Percentiles rank a stretch among this genome's conserved stretches.
These are phyloP conservation scores for Boeremia exigua DNA, from an alignment of 2,329 filamentous ascomycete genomes.

Conservation along the genomic window DNA sequence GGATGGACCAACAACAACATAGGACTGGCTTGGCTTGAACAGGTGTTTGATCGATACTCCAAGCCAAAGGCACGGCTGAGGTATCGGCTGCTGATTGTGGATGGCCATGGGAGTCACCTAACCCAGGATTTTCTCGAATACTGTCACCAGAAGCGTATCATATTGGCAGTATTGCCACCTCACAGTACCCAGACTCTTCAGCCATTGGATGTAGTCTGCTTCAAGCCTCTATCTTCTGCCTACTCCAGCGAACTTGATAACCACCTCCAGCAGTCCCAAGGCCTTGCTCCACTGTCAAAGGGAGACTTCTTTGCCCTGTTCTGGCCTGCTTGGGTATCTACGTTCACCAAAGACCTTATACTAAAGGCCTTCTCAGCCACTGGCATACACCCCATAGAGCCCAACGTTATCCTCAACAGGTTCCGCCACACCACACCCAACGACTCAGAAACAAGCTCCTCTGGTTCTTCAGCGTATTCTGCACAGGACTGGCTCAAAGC, in stretches of 20 bases:
- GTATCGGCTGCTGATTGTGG: constrained; percentile 14
- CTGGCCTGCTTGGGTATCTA: constrained; percentile 1
- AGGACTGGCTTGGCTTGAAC: no score
- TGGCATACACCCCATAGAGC: no score
- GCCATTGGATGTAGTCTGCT: background rate
- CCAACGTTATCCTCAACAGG: no score
- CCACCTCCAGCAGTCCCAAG: background rate
- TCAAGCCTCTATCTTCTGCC: background rate
- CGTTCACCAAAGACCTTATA: background rate
- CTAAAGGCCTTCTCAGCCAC: constrained; percentile 4
- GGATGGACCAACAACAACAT: no score
- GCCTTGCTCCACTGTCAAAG: background rate
- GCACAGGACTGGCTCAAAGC: background rate
- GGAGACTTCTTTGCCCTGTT: constrained; percentile 4
- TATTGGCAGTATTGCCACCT: background rate
- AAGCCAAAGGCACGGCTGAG: background rate
- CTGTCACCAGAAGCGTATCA: constrained; percentile 45
- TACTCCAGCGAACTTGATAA: background rate
- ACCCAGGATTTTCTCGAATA: constrained; percentile 44
- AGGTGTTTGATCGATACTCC: no score
- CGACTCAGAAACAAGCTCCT: background rate
- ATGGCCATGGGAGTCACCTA: constrained; percentile 30
- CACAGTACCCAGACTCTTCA: no score
- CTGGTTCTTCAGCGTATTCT: background rate
- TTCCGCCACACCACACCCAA: no score